A percentile compares a stretch with the other conserved stretches of the same genome.
Conservation (phyloP, 768 basidiomycete genomes). For the Solioccasus polychromus region DNA sequence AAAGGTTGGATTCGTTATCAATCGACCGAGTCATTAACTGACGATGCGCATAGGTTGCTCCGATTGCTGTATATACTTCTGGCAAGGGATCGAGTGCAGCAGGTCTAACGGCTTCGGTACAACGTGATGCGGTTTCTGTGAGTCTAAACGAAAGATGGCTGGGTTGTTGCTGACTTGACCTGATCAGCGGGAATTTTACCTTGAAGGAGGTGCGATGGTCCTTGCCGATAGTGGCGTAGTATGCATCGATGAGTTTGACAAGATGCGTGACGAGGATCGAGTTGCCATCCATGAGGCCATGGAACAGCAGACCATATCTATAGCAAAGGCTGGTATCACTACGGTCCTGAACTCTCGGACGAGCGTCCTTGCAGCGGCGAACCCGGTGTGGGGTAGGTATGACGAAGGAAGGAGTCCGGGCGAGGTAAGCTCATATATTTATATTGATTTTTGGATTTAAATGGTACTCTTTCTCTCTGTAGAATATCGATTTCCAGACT, state of each 20-base stretch:
- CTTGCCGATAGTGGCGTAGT: constrained; percentile 97
- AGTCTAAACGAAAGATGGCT: constrained; percentile 25
- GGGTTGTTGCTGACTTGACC: constrained; percentile 4
- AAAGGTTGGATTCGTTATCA: constrained; percentile 50
- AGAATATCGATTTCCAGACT: constrained; percentile 97
- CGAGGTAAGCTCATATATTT: constrained; percentile 54
- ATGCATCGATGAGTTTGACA: constrained; percentile 99
- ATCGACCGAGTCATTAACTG: background rate
- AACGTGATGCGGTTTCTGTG: constrained; percentile 88
- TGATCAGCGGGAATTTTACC: constrained; percentile 89
- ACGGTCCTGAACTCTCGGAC: constrained; percentile 96
- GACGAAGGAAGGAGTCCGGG: constrained; percentile 96
- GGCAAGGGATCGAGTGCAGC: constrained; percentile 99
- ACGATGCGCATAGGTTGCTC: constrained; percentile 66
- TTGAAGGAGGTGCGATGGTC: constrained; percentile 99
- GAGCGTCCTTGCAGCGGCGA: constrained; percentile 94
- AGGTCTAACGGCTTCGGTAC: constrained; percentile 96
- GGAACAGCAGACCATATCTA: constrained; percentile 99
- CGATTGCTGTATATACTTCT: constrained; percentile 97
- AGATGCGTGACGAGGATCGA: constrained; percentile 99
- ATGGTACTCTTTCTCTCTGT: background rate
- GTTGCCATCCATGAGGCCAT: constrained; percentile 99
- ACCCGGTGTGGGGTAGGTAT: constrained; percentile 96
- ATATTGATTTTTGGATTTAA: background rate
- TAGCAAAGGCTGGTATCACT: constrained; percentile 98